phyloP scores from a whole-genome alignment of 495 filamentous ascomycete genomes.

The Aspergillus asperescens region DNA sequence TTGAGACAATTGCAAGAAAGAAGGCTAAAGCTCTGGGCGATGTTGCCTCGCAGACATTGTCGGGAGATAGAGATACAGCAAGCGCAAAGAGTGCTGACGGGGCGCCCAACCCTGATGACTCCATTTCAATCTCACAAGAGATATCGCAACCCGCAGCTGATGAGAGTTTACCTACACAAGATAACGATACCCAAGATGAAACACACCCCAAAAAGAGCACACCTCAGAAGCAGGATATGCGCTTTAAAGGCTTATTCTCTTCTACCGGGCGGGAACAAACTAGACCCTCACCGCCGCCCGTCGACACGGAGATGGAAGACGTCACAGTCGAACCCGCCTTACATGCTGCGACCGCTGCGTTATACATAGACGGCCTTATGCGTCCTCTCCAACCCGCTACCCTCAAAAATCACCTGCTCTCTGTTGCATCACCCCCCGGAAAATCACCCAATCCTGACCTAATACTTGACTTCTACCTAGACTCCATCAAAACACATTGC shows the following conservation, averaged over 20 bases:
- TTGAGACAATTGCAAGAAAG: conserved; percentile 40
- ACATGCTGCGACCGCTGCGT: conserved; percentile 75
- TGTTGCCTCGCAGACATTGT: conserved; percentile 23
- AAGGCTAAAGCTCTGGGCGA: conserved; percentile 37
- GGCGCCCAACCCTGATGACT: conserved; percentile 4
- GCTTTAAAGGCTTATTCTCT: conserved; percentile 55
- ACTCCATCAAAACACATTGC: conserved; percentile 81
- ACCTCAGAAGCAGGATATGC: conserved; percentile 34
- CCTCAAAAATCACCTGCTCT: conserved; percentile 61
- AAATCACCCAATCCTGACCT: conserved; percentile 43
- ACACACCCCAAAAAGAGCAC: conserved; percentile 13
- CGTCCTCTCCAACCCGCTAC: conserved; percentile 65
- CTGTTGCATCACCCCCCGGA: conserved; percentile 58
- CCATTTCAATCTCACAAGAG: conserved; percentile 7
- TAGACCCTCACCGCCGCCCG: conserved; percentile 19
- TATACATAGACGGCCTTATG: conserved; percentile 92
- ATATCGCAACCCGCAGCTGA: background rate
- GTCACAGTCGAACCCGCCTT: conserved; percentile 57
- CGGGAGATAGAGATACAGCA: conserved; percentile 24
- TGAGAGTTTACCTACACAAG: background rate
- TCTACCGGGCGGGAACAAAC: conserved; percentile 18
- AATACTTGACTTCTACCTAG: conserved; percentile 68
- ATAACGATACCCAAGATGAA: conserved; percentile 3
- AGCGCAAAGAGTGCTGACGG: conserved; percentile 16
- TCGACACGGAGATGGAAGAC: conserved; percentile 37